Evolutionary conservation across 768 basidiomycete genomes (phyloP), one percentile per base, ranked within the genome.

Genomic region (Amylocystis lapponica): DNA sequence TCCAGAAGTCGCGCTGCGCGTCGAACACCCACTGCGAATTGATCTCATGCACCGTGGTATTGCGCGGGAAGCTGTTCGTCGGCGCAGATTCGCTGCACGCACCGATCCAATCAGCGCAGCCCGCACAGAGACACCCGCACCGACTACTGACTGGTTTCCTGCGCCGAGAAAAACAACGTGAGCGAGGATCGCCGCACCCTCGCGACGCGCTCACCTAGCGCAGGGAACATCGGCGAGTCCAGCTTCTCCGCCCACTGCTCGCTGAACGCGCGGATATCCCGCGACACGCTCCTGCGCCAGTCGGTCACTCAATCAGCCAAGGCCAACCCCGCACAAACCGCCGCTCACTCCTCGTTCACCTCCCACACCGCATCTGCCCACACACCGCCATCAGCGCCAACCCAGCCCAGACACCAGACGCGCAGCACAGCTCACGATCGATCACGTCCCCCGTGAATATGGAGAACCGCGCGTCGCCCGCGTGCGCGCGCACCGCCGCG

Each of bases 361-460:
- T 69, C 56, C 78, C 78, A 79, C 13, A 75, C 64, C 5, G 73
- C 71, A 44, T 68, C 76, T 77, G 46, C 43, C 10, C 4, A 21
- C 17, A 46, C 30, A 27, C 12, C 4, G 16, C 26, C 16, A 41
- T 43, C 27, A 29, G 43, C 17, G 11, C 6, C 26, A n/a, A 22
- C n/a, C n/a, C 30, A 16, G 9, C 21, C 38, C 19, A 27, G 0
- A 14, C 31, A 20, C 10, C 19, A 6, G 14, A 14, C 5, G n/a
- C n/a, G 19, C 2, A 34, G 36, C 26, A 23, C 19, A 4, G 43
- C 58, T 39, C 38, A 76, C 78, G 74, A 60, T 81, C 79, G 4
- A 81, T 70, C 5, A 81, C 74, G 53, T 82, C 80, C 5, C 80
- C 81, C 3, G 80, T 83, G 51, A 81, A 82, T 26, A 83, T 71